Conservation (phyloP, 1,139 yeast species). For the Pichia sp. region DNA sequence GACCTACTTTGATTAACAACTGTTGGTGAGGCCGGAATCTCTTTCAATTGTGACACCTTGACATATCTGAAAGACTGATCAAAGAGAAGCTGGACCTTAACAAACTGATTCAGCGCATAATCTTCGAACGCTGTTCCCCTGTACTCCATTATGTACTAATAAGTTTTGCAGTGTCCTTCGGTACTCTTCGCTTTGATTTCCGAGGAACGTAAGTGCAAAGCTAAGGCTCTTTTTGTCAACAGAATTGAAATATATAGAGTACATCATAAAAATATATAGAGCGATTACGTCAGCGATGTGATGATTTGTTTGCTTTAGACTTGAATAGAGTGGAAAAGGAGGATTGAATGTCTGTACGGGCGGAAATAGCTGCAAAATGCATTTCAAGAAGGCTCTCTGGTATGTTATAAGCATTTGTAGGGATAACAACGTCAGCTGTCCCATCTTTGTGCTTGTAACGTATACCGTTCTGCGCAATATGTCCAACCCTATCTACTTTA, state of each 20-base stretch:
- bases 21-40: conserved; percentile 22
- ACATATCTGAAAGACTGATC: conserved; percentile 22
- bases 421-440: neutral
- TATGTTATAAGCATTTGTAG: neutral
- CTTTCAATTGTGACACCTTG: conserved; percentile 21
- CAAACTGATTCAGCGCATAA: conserved; percentile 26
- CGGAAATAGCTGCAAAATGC: neutral
- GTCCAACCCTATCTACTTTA: neutral
- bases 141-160: conserved; percentile 13
- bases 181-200: too few species aligned
- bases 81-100: conserved; percentile 27
- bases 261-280: neutral
- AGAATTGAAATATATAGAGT: neutral
- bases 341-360: neutral
- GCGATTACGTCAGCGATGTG: neutral
- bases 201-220: too few species aligned
- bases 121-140: conserved; percentile 19
- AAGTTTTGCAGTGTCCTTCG: too few species aligned
- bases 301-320: neutral
- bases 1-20: conserved; percentile 10
- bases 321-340: neutral
- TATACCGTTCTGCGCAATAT: neutral
- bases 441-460: neutral
- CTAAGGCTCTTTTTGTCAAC: too few species aligned
- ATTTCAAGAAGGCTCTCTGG: neutral